A percentile compares a stretch with the other conserved stretches of the same genome.
Conservation (phyloP, 1,284 basidiomycete species). For the Sporisorium scitamineum region DNA sequence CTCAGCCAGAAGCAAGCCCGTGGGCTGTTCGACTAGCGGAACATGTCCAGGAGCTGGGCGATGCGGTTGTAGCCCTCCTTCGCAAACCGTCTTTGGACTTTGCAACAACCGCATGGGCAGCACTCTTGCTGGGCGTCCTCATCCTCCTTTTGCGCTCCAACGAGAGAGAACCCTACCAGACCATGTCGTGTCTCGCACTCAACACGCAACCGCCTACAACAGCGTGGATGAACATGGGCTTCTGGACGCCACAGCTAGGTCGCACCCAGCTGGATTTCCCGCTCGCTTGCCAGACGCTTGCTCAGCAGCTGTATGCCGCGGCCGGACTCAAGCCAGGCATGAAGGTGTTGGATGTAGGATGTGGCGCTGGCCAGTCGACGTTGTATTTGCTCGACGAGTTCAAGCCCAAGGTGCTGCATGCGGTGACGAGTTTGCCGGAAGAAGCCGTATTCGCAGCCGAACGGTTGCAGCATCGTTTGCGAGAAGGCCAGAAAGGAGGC, state of each 20-base stretch:
- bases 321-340: constrained; percentile 31
- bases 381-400: constrained; percentile 45
- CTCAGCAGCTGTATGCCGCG: constrained; percentile 45
- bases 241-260: constrained; percentile 39
- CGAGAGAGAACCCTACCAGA: constrained; percentile 26
- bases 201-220: constrained; percentile 44
- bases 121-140: constrained; percentile 13
- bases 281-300: constrained; percentile 53
- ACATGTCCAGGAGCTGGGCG: background rate
- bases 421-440: constrained; percentile 56
- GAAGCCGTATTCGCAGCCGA: constrained; percentile 50
- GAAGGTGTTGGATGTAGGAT: constrained; percentile 64
- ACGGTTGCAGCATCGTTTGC: constrained; percentile 10
- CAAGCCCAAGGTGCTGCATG: constrained; percentile 53
- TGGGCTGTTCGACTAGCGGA: constrained; percentile 1
- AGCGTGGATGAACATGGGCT: constrained; percentile 65
- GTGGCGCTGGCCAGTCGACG: constrained; percentile 64
- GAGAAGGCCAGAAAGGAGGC: background rate
- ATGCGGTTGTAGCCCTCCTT: background rate
- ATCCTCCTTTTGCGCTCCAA: constrained; percentile 7
- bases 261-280: constrained; percentile 34
- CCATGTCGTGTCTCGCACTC: constrained; percentile 38
- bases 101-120: constrained; percentile 5
- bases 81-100: background rate
- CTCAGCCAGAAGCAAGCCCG: background rate